Evolutionary conservation across 305 asterid genomes (phyloP).

Genomic region (Rubia balearica): DNA sequence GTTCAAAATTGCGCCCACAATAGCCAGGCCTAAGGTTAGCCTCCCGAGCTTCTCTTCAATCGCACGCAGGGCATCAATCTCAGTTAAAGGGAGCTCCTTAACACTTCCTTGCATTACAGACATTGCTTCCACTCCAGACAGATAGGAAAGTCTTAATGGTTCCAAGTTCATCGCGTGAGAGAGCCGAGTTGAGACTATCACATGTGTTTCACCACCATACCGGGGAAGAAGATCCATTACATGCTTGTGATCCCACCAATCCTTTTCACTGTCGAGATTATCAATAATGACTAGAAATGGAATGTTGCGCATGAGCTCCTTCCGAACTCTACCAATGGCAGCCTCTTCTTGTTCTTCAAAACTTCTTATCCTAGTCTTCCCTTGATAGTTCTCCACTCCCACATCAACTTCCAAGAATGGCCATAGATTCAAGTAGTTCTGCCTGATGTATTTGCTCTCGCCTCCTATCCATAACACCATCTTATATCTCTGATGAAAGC

Average conservation of each 20-base stretch:
- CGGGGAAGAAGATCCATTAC: conserved; percentile 92
- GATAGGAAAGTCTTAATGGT: conserved; percentile 69
- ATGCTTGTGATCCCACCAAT: conserved; percentile 93
- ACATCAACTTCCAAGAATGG: conserved; percentile 73
- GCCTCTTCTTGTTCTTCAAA: conserved; percentile 95
- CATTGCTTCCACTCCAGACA: conserved; percentile 89
- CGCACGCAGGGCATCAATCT: conserved; percentile 65
- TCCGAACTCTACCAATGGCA: conserved; percentile 71
- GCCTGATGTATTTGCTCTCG: conserved; percentile 77
- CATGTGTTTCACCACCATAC: conserved; percentile 94
- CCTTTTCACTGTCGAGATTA: conserved; percentile 84
- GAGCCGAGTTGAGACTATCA: conserved; percentile 65
- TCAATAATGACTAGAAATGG: conserved; percentile 79
- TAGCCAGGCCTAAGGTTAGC: conserved; percentile 76
- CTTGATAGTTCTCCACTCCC: conserved; percentile 51
- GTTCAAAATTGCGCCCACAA: conserved; percentile 75
- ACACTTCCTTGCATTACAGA: conserved; percentile 66
- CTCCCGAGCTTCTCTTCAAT: conserved; percentile 96
- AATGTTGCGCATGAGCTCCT: conserved; percentile 81
- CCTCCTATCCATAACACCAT: conserved; percentile 97
- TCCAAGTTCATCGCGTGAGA: conserved; percentile 71
- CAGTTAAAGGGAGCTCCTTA: conserved; percentile 64
- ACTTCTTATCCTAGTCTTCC: conserved; percentile 61
- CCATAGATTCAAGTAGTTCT: conserved; percentile 75
- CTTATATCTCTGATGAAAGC: conserved; percentile 76